Percentiles rank a stretch among this genome's conserved stretches.
Conservation (phyloP, 2,329 filamentous ascomycete species). For the Aureobasidium melanogenum region DNA sequence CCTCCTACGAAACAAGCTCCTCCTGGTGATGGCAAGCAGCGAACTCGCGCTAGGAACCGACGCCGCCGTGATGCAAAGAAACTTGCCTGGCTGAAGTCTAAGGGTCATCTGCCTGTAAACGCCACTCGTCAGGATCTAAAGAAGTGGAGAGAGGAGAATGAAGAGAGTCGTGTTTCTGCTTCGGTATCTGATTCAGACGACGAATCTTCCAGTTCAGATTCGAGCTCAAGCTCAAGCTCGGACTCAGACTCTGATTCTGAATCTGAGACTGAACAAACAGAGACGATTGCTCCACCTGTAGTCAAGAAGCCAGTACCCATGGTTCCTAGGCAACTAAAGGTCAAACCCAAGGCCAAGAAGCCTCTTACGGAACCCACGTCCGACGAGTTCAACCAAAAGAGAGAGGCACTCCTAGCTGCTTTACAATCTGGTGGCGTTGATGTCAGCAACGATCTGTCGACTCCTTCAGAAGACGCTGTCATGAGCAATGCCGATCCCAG, state of each 20-base stretch:
- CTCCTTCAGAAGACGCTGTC: neutral
- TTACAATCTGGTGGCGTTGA: conserved; percentile 47
- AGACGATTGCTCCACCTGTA: neutral
- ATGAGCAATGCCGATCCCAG: neutral
- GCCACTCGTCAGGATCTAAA: conserved; percentile 44
- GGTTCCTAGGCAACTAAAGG: conserved; percentile 15
- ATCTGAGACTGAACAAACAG: neutral
- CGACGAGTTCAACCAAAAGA: conserved; percentile 42
- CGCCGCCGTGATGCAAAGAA: conserved; percentile 42
- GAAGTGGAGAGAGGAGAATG: neutral
- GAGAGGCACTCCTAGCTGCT: conserved; percentile 43
- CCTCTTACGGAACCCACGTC: conserved; percentile 21
- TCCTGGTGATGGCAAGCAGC: conserved; percentile 41
- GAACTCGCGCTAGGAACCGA: conserved; percentile 48
- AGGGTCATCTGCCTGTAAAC: conserved; percentile 42
- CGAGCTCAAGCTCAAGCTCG: neutral
- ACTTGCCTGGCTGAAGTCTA: conserved; percentile 44
- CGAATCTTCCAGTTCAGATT: conserved; percentile 5
- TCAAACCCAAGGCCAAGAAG: conserved; percentile 1
- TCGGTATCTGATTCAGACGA: neutral
- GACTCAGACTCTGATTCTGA: conserved; percentile 10
- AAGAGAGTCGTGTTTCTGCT: neutral
- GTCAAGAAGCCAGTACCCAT: conserved; percentile 10
- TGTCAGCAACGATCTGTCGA: conserved; percentile 19
- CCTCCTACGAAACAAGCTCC: conserved; percentile 27